A percentile compares a stretch with the other conserved stretches of the same genome.
Conservation (phyloP, 495 filamentous ascomycete species). For the Tetracladium setigerum region DNA sequence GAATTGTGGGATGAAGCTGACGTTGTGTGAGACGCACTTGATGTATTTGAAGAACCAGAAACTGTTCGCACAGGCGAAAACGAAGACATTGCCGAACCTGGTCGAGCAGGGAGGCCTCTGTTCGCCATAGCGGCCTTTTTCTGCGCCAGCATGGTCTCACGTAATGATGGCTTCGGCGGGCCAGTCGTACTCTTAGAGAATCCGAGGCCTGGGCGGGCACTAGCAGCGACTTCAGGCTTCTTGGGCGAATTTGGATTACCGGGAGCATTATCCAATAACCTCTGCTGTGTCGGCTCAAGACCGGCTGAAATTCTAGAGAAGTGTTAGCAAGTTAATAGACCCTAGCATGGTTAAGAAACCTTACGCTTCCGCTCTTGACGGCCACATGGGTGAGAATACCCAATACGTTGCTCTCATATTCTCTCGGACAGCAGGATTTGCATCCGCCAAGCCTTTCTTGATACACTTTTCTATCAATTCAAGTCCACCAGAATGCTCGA, state of each 20-base stretch:
- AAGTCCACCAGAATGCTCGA: conserved; percentile 77
- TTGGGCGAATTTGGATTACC: conserved; percentile 67
- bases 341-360: conserved; percentile 19
- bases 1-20: conserved; percentile 19
- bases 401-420: conserved; percentile 79
- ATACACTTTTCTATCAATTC: conserved; percentile 81
- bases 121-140: conserved; percentile 58
- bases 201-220: conserved; percentile 40
- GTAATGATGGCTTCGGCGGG: conserved; percentile 51
- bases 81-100: conserved; percentile 65
- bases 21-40: conserved; percentile 31
- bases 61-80: conserved; percentile 50
- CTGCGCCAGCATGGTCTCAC: conserved; percentile 75
- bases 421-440: conserved; percentile 82
- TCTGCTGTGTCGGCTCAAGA: conserved; percentile 67
- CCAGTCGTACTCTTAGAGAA: conserved; percentile 49
- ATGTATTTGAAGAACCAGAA: conserved; percentile 33
- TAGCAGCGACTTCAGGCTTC: conserved; percentile 36
- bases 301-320: conserved; percentile 56
- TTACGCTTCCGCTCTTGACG: conserved; percentile 65
- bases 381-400: conserved; percentile 71
- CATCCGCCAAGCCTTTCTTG: conserved; percentile 75
- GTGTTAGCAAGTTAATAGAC: conserved; percentile 22
- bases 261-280: conserved; percentile 67
- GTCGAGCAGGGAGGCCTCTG: conserved; percentile 56